Percentiles rank a stretch among this genome's conserved stretches.
phyloP scores from a whole-genome alignment of 768 basidiomycete species.

The Kwoniella heveanensis region DNA sequence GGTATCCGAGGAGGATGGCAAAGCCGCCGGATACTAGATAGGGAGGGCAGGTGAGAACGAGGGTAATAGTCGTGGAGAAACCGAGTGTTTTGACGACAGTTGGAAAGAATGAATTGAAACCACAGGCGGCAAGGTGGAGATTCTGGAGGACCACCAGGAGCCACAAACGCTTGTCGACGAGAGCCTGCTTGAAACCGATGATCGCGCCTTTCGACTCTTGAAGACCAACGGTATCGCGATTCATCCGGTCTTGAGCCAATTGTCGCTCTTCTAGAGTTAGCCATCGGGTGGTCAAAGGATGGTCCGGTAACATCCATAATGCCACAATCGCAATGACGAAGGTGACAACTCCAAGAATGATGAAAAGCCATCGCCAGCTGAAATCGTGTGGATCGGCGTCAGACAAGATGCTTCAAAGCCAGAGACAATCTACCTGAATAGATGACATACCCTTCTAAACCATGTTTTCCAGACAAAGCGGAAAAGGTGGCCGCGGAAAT shows the following conservation, averaged over 20 bases:
- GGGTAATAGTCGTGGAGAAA: conserved; percentile 22
- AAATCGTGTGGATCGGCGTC: too few relatives aligned
- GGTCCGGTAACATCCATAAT: conserved; percentile 31
- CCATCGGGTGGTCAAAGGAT: conserved; percentile 32
- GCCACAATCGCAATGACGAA: conserved; percentile 26
- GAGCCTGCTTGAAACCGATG: conserved; percentile 24
- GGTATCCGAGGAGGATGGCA: conserved; percentile 19
- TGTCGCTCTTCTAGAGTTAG: conserved; percentile 28
- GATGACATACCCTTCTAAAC: conserved; percentile 52
- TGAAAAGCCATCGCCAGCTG: conserved; percentile 68
- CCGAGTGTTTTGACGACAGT: conserved; percentile 33
- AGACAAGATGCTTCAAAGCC: too few relatives aligned
- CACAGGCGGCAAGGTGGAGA: conserved; percentile 17
- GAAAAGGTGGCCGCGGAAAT: conserved; percentile 75
- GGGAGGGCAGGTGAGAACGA: conserved; percentile 36
- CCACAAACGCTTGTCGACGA: conserved; percentile 30
- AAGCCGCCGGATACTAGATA: conserved; percentile 27
- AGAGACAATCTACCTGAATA: too few relatives aligned
- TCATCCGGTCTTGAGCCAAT: conserved; percentile 17
- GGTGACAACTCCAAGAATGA: conserved; percentile 26
- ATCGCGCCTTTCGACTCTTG: conserved; percentile 13
- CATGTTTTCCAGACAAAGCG: conserved; percentile 69
- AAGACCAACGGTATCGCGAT: conserved; percentile 19
- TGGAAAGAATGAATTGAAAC: conserved; percentile 43
- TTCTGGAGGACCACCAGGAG: conserved; percentile 26